phyloP scores from a whole-genome alignment of 2,329 filamentous ascomycete species.

The Cercospora janseana region DNA sequence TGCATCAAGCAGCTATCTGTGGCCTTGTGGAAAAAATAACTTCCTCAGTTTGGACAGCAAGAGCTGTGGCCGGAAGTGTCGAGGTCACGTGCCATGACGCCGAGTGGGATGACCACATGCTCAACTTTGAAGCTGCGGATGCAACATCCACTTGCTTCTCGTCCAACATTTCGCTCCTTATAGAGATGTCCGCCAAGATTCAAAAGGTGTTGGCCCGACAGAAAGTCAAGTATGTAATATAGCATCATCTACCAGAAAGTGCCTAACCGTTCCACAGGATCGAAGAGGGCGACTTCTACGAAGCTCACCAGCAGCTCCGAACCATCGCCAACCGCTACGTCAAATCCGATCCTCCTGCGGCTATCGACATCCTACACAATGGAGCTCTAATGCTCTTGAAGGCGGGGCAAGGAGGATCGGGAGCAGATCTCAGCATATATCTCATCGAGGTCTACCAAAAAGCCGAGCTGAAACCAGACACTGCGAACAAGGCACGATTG shows the following conservation, averaged over 20 bases:
- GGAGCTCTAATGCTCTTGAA: conserved; percentile 83
- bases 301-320: conserved; percentile 96
- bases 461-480: conserved; percentile 73
- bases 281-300: conserved; percentile 88
- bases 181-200: conserved; percentile 52
- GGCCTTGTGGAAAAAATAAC: not conserved
- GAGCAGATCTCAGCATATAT: conserved; percentile 83
- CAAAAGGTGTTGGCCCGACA: conserved; percentile 72
- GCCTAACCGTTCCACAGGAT: conserved; percentile 56
- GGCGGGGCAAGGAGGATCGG: conserved; percentile 89
- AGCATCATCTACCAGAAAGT: not conserved
- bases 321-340: conserved; percentile 92
- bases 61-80: not conserved
- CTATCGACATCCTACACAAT: conserved; percentile 79
- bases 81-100: not conserved
- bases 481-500: conserved; percentile 69
- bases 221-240: conserved; percentile 64
- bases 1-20: no score
- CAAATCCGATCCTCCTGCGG: conserved; percentile 83
- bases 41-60: not conserved
- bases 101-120: conserved; percentile 5
- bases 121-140: not conserved
- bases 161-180: not conserved
- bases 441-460: conserved; percentile 89
- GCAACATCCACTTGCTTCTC: not conserved